These are phyloP conservation scores for Arxiozyma heterogenica DNA, from an alignment of 1,139 yeast species.

Conservation along the genomic window DNA sequence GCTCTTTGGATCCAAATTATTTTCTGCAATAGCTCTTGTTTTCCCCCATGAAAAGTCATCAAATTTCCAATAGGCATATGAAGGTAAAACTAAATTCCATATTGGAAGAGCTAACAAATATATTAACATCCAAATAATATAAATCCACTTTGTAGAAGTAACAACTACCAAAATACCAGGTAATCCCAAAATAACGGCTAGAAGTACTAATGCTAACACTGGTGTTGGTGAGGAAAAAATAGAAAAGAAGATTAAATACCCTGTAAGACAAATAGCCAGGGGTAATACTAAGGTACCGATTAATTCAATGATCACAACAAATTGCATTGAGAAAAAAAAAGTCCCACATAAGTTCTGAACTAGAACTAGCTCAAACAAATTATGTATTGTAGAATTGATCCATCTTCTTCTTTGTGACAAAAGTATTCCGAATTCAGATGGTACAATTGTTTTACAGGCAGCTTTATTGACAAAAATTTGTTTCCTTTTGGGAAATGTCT, in stretches of 20 bases:
- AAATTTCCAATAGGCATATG: constrained; percentile 91
- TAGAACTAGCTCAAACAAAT: constrained; percentile 79
- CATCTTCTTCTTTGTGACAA: constrained; percentile 96
- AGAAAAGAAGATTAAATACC: constrained; percentile 71
- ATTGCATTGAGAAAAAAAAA: constrained; percentile 95
- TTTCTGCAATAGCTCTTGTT: constrained; percentile 78
- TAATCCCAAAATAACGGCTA: constrained; percentile 77
- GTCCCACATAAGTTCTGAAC: constrained; percentile 94
- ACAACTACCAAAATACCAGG: constrained; percentile 85
- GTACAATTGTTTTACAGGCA: constrained; percentile 92
- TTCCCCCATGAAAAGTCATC: constrained; percentile 99
- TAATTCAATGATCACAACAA: constrained; percentile 77
- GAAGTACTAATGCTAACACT: constrained; percentile 62
- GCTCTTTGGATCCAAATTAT: constrained; percentile 36
- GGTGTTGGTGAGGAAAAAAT: constrained; percentile 77
- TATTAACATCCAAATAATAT: constrained; percentile 72
- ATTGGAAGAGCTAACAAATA: constrained; percentile 79
- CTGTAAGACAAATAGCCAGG: constrained; percentile 68
- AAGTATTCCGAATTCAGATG: constrained; percentile 69
- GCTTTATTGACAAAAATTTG: constrained; percentile 91
- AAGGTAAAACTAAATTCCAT: constrained; percentile 89
- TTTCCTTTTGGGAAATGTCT: constrained; percentile 86
- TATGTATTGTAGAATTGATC: constrained; percentile 96
- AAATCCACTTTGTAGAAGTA: constrained; percentile 72
- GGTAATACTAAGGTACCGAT: constrained; percentile 89